Evolutionary conservation across 495 filamentous ascomycete genomes (phyloP).

Genomic region (Trichoderma orchidacearum): DNA sequence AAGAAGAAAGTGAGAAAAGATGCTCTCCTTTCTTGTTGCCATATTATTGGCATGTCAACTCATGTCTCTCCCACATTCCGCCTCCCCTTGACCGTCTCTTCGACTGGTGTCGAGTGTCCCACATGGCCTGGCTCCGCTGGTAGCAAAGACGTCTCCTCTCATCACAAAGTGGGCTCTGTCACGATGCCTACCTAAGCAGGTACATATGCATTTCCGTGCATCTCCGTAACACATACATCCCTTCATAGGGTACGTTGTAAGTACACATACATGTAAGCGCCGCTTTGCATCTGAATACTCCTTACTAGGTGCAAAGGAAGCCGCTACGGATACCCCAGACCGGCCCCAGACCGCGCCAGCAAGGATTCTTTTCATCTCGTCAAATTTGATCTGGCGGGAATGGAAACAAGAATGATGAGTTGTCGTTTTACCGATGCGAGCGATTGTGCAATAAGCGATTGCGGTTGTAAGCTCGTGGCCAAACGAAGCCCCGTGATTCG

Average conservation of each 20-base stretch:
- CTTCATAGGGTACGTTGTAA: too few species aligned
- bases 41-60: too few species aligned
- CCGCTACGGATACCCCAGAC: constrained; percentile 1
- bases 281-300: too few species aligned
- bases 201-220: too few species aligned
- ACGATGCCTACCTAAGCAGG: background rate
- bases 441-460: background rate
- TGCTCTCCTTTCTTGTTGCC: too few species aligned
- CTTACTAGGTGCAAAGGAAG: too few species aligned
- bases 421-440: background rate
- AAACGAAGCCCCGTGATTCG: background rate
- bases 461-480: background rate
- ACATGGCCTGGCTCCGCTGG: background rate
- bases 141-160: background rate
- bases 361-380: background rate
- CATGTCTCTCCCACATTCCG: background rate
- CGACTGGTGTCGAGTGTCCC: background rate
- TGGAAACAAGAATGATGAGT: background rate
- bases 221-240: too few species aligned
- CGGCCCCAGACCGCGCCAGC: background rate
- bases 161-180: background rate
- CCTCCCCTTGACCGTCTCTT: background rate
- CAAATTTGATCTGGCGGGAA: too few species aligned
- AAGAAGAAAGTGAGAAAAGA: too few species aligned
- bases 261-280: too few species aligned